Conservation (phyloP, 2,329 filamentous ascomycete species). For the Colletotrichum sublineola region DNA sequence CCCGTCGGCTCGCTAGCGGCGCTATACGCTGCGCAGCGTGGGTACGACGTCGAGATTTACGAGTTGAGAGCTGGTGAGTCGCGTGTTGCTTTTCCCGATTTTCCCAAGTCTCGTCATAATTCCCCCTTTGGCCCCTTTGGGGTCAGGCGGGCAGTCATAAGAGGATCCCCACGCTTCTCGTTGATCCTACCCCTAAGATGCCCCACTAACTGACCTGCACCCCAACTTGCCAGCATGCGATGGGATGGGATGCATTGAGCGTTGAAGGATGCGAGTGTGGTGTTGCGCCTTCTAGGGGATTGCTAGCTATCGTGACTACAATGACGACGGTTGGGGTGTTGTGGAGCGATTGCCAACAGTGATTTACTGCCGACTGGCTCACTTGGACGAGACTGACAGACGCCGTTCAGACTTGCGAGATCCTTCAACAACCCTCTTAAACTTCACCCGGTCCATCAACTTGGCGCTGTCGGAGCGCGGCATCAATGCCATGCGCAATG, state of each 20-base stretch:
- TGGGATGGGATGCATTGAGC: slow-evolving; percentile 17
- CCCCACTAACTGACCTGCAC: slow-evolving; percentile 31
- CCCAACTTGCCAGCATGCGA: slow-evolving; percentile 6
- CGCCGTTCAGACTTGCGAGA: slow-evolving; percentile 81
- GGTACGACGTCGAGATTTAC: slow-evolving; percentile 92
- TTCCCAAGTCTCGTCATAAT: slow-evolving; percentile 7
- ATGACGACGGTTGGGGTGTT: not conserved
- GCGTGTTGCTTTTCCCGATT: slow-evolving; percentile 2
- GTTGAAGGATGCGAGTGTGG: not conserved
- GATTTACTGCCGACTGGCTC: not conserved
- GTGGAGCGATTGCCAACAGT: not conserved
- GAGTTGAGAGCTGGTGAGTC: slow-evolving; percentile 90
- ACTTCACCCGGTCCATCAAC: slow-evolving; percentile 99
- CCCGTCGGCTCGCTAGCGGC: slow-evolving; percentile 94
- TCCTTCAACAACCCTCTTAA: slow-evolving; percentile 84
- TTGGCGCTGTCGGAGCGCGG: slow-evolving; percentile 93
- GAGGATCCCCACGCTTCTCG: slow-evolving; percentile 4
- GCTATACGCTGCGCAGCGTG: slow-evolving; percentile 89
- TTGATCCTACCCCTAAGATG: slow-evolving; percentile 13
- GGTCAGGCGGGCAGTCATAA: slow-evolving; percentile 2
- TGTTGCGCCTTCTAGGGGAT: not conserved
- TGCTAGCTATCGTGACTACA: not conserved
- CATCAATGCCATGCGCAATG: slow-evolving; percentile 85
- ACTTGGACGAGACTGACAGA: not conserved
- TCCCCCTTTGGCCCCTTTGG: slow-evolving; percentile 21